Evolutionary conservation across 805 yeast genomes (phyloP).

Genomic region (Candida berthetii): DNA sequence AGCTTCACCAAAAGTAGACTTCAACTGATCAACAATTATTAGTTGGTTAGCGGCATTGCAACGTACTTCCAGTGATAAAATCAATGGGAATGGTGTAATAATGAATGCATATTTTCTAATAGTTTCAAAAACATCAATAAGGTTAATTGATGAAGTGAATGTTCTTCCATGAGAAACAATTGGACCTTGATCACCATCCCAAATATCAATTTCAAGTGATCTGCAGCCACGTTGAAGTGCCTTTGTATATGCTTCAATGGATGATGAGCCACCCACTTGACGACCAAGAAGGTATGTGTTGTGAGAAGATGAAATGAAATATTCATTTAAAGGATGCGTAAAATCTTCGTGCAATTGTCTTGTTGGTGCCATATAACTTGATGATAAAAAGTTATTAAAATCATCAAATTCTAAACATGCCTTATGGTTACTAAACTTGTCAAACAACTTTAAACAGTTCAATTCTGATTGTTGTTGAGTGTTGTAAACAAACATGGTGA

Average conservation of each 20-base stretch:
- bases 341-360: constrained; percentile 27
- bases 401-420: constrained; percentile 9
- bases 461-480: constrained; percentile 42
- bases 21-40: constrained; percentile 46
- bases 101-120: constrained; percentile 84
- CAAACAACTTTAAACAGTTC: constrained; percentile 27
- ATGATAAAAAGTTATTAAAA: constrained; percentile 22
- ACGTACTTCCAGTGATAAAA: constrained; percentile 79
- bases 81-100: constrained; percentile 80
- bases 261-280: constrained; percentile 81
- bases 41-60: constrained; percentile 67
- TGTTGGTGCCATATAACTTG: constrained; percentile 19
- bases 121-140: constrained; percentile 63
- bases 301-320: constrained; percentile 89
- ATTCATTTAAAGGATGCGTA: constrained; percentile 70
- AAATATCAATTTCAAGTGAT: constrained; percentile 90
- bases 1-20: constrained; percentile 51
- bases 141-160: constrained; percentile 67
- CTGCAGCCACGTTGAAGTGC: constrained; percentile 90
- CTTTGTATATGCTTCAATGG: constrained; percentile 83
- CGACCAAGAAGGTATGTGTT: constrained; percentile 88
- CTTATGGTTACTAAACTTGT: constrained; percentile 23
- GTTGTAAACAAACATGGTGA: constrained; percentile 36
- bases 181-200: constrained; percentile 86
- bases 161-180: constrained; percentile 88